A percentile compares a stretch with the other conserved stretches of the same genome.
Evolutionary conservation across 1,284 basidiomycete species (phyloP).

Genomic region (Cutaneotrichosporon arboriforme): DNA sequence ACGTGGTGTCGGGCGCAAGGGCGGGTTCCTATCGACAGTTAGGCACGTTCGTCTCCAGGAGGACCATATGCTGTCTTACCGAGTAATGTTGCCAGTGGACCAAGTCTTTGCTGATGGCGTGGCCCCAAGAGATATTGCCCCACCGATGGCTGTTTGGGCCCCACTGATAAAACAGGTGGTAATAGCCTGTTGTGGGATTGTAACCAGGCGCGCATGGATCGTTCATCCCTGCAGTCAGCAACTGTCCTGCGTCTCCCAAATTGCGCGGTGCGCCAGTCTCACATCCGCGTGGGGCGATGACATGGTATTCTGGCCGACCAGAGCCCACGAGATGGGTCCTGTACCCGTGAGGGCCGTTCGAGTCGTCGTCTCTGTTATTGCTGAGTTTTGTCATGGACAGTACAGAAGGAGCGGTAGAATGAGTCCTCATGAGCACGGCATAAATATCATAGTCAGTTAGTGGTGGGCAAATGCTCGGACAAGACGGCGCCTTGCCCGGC

Average conservation of each 20-base stretch:
- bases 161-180: slow-evolving; percentile 28
- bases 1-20: slow-evolving; percentile 10
- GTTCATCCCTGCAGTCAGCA: slow-evolving; percentile 18
- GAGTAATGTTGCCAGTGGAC: slow-evolving; percentile 14
- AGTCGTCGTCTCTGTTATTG: too few species aligned
- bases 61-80: too few species aligned
- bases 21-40: slow-evolving; percentile 4
- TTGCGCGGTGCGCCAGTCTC: too few species aligned
- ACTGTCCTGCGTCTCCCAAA: too few species aligned
- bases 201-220: slow-evolving; percentile 22
- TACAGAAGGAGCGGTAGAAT: too few species aligned
- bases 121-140: slow-evolving; percentile 24
- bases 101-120: slow-evolving; percentile 19
- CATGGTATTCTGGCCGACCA: slow-evolving; percentile 13
- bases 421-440: too few species aligned
- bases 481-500: too few species aligned
- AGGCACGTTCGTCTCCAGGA: too few species aligned
- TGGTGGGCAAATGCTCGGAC: too few species aligned
- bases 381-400: too few species aligned
- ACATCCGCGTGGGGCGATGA: slow-evolving; percentile 19
- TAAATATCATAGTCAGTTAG: too few species aligned
- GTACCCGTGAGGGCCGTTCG: too few species aligned
- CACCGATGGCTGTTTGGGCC: slow-evolving; percentile 15
- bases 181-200: slow-evolving; percentile 15
- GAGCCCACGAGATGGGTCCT: neutral